Conservation (phyloP, 495 filamentous ascomycete species). For the Penicillium ucsense region DNA sequence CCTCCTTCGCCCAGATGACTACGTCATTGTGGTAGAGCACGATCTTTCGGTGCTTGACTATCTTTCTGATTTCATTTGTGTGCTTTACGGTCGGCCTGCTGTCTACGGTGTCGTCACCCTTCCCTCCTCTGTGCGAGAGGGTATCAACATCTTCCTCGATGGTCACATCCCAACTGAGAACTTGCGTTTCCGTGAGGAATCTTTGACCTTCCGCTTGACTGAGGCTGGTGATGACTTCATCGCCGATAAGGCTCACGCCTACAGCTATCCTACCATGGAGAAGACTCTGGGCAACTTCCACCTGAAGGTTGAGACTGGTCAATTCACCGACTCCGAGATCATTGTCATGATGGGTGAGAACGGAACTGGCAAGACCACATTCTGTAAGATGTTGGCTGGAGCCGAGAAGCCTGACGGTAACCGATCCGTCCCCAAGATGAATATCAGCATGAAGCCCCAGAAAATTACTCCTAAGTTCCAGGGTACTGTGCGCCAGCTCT, state of each 20-base stretch:
- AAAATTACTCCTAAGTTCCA: constrained; percentile 98
- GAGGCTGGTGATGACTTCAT: constrained; percentile 89
- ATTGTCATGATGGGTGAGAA: constrained; percentile 99
- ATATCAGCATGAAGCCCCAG: constrained; percentile 98
- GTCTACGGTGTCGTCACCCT: constrained; percentile 98
- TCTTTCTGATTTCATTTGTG: constrained; percentile 95
- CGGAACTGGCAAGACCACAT: constrained; percentile 92
- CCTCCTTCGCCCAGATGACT: constrained; percentile 77
- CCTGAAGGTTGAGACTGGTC: constrained; percentile 67
- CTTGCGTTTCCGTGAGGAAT: constrained; percentile 94
- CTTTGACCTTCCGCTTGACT: constrained; percentile 88
- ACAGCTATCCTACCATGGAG: constrained; percentile 80
- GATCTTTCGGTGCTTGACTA: constrained; percentile 97
- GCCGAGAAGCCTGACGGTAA: constrained; percentile 77
- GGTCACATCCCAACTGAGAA: constrained; percentile 98
- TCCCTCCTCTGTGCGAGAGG: constrained; percentile 91
- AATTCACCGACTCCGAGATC: constrained; percentile 96
- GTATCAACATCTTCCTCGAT: constrained; percentile 99
- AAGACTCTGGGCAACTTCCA: constrained; percentile 91
- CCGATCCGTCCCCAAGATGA: constrained; percentile 76
- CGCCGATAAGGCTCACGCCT: constrained; percentile 72
- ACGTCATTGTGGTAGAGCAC: constrained; percentile 98
- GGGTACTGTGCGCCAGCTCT: constrained; percentile 87
- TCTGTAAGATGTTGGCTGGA: constrained; percentile 92
- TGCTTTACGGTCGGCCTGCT: constrained; percentile 89